phyloP scores from a whole-genome alignment of 139 green algal species.

The Haematococcus lacustris region DNA sequence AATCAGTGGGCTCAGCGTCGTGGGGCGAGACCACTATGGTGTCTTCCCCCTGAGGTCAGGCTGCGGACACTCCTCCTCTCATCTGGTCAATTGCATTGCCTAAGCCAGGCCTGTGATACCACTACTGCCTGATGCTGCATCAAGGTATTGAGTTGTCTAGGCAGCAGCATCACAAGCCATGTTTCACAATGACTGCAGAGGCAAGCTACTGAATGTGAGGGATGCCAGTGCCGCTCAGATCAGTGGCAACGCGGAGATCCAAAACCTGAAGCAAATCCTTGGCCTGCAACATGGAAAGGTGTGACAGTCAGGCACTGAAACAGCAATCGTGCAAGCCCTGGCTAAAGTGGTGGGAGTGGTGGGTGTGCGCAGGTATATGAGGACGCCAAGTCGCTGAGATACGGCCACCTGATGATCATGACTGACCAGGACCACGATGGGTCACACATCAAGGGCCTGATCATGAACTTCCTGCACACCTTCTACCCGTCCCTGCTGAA shows the following conservation, averaged over 20 bases:
- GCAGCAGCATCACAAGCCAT: no score
- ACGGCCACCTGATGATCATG: slow-evolving; percentile 99
- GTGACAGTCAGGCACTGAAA: background rate
- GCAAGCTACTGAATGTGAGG: slow-evolving; percentile 98
- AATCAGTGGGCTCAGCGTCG: slow-evolving; percentile 86
- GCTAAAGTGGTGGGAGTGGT: no score
- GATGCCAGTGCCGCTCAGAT: slow-evolving; percentile 84
- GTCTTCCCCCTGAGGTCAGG: slow-evolving; percentile 92
- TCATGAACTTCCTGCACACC: slow-evolving; percentile 99
- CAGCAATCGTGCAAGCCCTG: no score
- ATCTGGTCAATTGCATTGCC: no score
- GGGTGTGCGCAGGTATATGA: slow-evolving; percentile 84
- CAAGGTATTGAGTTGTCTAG: no score
- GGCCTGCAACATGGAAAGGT: slow-evolving; percentile 93
- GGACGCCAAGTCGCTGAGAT: slow-evolving; percentile 85
- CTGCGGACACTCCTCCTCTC: no score
- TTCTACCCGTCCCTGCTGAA: slow-evolving; percentile 96
- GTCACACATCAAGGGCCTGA: slow-evolving; percentile 98
- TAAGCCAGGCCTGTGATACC: background rate
- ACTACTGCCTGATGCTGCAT: background rate
- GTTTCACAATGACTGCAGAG: no score
- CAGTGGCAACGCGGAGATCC: slow-evolving; percentile 93
- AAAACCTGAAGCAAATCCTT: slow-evolving; percentile 99
- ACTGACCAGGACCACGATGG: slow-evolving; percentile 99
- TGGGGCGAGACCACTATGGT: slow-evolving; percentile 91